These are phyloP conservation scores for Colletotrichum godetiae DNA, from an alignment of 2,329 filamentous ascomycete genomes.

Conservation along the genomic window DNA sequence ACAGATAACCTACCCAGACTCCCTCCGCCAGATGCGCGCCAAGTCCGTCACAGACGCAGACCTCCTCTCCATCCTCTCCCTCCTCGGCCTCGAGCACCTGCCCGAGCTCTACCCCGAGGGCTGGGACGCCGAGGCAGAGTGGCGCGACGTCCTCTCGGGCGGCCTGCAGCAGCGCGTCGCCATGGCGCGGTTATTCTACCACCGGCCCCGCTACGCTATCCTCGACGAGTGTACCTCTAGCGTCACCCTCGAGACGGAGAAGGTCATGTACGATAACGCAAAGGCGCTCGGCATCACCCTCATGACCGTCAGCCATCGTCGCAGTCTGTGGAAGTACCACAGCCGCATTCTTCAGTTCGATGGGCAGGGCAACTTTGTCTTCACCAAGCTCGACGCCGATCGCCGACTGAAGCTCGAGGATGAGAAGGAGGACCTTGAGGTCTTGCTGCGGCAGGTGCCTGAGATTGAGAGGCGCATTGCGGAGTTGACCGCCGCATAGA, in stretches of 20 bases:
- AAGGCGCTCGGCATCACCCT: slow-evolving; percentile 92
- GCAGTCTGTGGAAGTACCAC: slow-evolving; percentile 97
- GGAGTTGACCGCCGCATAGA: slow-evolving; percentile 72
- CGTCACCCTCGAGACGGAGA: slow-evolving; percentile 95
- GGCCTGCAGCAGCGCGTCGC: slow-evolving; percentile 96
- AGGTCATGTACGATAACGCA: slow-evolving; percentile 96
- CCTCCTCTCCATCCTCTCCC: slow-evolving; percentile 79
- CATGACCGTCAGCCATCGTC: slow-evolving; percentile 94
- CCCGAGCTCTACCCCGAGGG: slow-evolving; percentile 80
- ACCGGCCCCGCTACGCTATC: slow-evolving; percentile 92
- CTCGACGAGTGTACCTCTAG: slow-evolving; percentile 96
- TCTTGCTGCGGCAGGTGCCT: slow-evolving; percentile 85
- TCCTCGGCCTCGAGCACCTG: slow-evolving; percentile 85
- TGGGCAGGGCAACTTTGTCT: slow-evolving; percentile 90
- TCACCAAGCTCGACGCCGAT: slow-evolving; percentile 90
- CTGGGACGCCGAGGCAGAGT: slow-evolving; percentile 96
- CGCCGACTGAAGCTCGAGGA: slow-evolving; percentile 88
- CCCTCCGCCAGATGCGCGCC: slow-evolving; percentile 84
- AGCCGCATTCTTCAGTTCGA: slow-evolving; percentile 96
- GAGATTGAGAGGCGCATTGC: slow-evolving; percentile 87
- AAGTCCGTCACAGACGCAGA: slow-evolving; percentile 87
- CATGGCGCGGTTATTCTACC: slow-evolving; percentile 96
- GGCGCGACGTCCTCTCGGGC: slow-evolving; percentile 92
- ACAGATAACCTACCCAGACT: slow-evolving; percentile 97
- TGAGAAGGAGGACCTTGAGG: slow-evolving; percentile 93